A percentile compares a stretch with the other conserved stretches of the same genome.
Evolutionary conservation across 805 yeast genomes (phyloP).

Genomic region (Myxozyma vanderwaltii): DNA sequence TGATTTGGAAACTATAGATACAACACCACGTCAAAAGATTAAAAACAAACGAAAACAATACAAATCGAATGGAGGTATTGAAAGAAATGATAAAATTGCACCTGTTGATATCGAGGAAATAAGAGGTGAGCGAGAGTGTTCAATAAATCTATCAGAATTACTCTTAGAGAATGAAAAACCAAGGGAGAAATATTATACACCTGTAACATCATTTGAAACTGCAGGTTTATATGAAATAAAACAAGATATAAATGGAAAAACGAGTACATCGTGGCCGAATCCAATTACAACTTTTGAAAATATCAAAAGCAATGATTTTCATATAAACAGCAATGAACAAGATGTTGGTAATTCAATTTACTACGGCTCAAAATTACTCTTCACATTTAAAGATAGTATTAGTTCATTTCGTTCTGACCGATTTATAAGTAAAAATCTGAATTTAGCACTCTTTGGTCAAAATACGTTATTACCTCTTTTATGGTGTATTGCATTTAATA

Average conservation of each 20-base stretch:
- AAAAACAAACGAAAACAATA: too few species aligned
- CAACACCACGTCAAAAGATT: too few species aligned
- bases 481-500: not conserved
- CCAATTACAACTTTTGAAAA: too few species aligned
- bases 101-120: not conserved
- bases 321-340: too few species aligned
- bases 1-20: too few species aligned
- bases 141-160: not conserved
- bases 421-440: not conserved
- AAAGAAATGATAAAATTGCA: too few species aligned
- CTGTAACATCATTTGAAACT: not conserved
- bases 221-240: not conserved
- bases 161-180: not conserved
- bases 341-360: too few species aligned
- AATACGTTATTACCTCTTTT: not conserved
- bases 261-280: not conserved
- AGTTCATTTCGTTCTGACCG: not conserved
- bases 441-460: not conserved
- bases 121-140: not conserved
- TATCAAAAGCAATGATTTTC: too few species aligned
- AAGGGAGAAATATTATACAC: not conserved
- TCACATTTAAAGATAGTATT: not conserved
- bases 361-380: too few species aligned
- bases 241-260: not conserved
- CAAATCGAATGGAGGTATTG: too few species aligned